Percentiles rank a stretch among this genome's conserved stretches.
These are phyloP conservation scores for Rubus idaeus DNA, from an alignment of 306 rosid genomes.

Conservation along the genomic window DNA sequence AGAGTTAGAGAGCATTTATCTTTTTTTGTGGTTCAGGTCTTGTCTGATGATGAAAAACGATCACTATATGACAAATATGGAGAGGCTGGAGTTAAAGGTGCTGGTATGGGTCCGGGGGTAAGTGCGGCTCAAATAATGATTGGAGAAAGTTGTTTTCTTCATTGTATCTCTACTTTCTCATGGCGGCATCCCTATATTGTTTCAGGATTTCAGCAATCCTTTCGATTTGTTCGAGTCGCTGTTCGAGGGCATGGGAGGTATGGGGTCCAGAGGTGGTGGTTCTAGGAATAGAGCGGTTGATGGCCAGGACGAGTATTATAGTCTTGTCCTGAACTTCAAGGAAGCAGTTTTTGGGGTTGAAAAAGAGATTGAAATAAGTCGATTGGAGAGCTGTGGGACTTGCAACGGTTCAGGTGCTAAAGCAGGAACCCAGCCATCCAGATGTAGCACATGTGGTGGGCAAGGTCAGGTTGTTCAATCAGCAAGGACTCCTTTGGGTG, in stretches of 20 bases:
- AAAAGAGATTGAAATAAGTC: slow-evolving; percentile 85
- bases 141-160: slow-evolving; percentile 3
- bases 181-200: neutral
- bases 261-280: slow-evolving; percentile 54
- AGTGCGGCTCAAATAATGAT: slow-evolving; percentile 35
- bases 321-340: slow-evolving; percentile 78
- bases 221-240: slow-evolving; percentile 62
- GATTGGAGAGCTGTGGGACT: slow-evolving; percentile 86
- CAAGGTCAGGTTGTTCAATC: slow-evolving; percentile 93
- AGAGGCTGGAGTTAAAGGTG: slow-evolving; percentile 96
- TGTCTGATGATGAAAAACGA: slow-evolving; percentile 93
- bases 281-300: slow-evolving; percentile 61
- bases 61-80: slow-evolving; percentile 87
- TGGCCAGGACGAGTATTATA: slow-evolving; percentile 71
- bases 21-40: slow-evolving; percentile 54
- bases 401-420: slow-evolving; percentile 95
- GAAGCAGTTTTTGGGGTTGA: slow-evolving; percentile 97
- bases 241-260: slow-evolving; percentile 59
- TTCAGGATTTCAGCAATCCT: slow-evolving; percentile 68
- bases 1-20: slow-evolving; percentile 8
- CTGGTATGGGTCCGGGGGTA: slow-evolving; percentile 86
- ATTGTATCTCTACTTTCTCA: slow-evolving; percentile 15
- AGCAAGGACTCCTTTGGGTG: slow-evolving; percentile 93
- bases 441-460: slow-evolving; percentile 90
- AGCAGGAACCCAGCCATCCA: slow-evolving; percentile 85